phyloP scores from a whole-genome alignment of 108 stramenopile genomes.

The Cyclostephanos invisitatus region DNA sequence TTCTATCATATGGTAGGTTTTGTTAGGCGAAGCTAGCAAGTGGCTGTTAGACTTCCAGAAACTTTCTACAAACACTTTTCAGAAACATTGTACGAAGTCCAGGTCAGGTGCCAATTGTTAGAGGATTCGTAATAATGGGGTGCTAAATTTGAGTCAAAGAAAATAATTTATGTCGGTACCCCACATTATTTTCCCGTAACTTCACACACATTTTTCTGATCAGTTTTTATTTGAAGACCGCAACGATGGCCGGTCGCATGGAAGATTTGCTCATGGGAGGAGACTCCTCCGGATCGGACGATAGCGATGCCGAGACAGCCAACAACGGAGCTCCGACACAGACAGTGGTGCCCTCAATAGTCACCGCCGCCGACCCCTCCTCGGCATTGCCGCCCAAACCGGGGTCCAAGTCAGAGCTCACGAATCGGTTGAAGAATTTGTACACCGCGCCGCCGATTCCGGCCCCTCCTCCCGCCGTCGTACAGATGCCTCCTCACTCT shows the following conservation, averaged over 20 bases:
- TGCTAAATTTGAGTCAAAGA: too few relatives aligned
- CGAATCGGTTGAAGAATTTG: slow-evolving; percentile 46
- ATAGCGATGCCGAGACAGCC: background rate
- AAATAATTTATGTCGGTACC: too few relatives aligned
- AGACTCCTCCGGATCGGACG: slow-evolving; percentile 10
- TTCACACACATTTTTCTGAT: too few relatives aligned
- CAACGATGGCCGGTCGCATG: background rate
- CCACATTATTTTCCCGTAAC: too few relatives aligned
- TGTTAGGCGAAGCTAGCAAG: too few relatives aligned
- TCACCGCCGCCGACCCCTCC: background rate
- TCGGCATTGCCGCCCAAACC: background rate
- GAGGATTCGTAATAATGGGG: too few relatives aligned
- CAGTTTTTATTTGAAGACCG: background rate
- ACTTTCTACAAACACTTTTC: too few relatives aligned
- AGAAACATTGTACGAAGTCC: too few relatives aligned
- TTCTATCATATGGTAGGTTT: too few relatives aligned
- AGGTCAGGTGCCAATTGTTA: too few relatives aligned
- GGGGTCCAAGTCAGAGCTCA: slow-evolving; percentile 37
- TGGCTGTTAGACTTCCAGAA: too few relatives aligned
- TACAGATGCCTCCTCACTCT: background rate
- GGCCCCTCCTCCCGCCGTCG: slow-evolving; percentile 1
- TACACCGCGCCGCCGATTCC: slow-evolving; percentile 19
- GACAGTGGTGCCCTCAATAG: background rate
- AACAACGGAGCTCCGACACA: background rate
- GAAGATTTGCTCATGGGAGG: slow-evolving; percentile 9